Evolutionary conservation across 768 basidiomycete species (phyloP).

Genomic region (Scleroderma citrinum): DNA sequence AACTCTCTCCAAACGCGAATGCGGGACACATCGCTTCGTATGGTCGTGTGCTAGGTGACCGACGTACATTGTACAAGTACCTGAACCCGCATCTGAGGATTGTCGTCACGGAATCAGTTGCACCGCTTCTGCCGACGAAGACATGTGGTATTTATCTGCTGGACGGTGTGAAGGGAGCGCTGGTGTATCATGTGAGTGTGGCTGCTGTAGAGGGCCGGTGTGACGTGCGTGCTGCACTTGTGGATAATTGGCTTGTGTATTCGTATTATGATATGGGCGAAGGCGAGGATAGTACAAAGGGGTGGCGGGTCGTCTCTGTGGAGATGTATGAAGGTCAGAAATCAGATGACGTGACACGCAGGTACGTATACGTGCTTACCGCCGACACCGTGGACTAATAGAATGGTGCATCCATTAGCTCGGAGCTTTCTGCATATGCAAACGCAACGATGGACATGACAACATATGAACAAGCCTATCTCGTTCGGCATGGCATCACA

Average conservation of each 20-base stretch:
- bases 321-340: slow-evolving; percentile 82
- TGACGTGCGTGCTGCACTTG: slow-evolving; percentile 61
- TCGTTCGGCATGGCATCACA: slow-evolving; percentile 63
- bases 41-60: slow-evolving; percentile 82
- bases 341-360: slow-evolving; percentile 63
- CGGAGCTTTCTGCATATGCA: slow-evolving; percentile 50
- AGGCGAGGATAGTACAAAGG: slow-evolving; percentile 44
- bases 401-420: slow-evolving; percentile 27
- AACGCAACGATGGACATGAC: slow-evolving; percentile 47
- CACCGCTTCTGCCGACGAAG: slow-evolving; percentile 5
- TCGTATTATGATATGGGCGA: slow-evolving; percentile 58
- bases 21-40: slow-evolving; percentile 56
- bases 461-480: slow-evolving; percentile 63
- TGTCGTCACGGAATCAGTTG: slow-evolving; percentile 47
- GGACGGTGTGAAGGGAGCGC: slow-evolving; percentile 73
- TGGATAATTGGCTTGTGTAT: slow-evolving; percentile 94
- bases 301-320: slow-evolving; percentile 70
- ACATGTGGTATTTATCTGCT: slow-evolving; percentile 68
- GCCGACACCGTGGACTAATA: neutral
- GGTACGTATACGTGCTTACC: slow-evolving; percentile 42
- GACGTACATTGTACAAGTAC: slow-evolving; percentile 91
- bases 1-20: slow-evolving; percentile 41
- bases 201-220: slow-evolving; percentile 43
- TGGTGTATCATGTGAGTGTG: slow-evolving; percentile 62
- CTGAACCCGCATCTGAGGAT: slow-evolving; percentile 77